Evolutionary conservation across 2,329 filamentous ascomycete genomes (phyloP), one percentile per base, ranked within the genome.

Genomic region (Xylariaceae sp.): DNA sequence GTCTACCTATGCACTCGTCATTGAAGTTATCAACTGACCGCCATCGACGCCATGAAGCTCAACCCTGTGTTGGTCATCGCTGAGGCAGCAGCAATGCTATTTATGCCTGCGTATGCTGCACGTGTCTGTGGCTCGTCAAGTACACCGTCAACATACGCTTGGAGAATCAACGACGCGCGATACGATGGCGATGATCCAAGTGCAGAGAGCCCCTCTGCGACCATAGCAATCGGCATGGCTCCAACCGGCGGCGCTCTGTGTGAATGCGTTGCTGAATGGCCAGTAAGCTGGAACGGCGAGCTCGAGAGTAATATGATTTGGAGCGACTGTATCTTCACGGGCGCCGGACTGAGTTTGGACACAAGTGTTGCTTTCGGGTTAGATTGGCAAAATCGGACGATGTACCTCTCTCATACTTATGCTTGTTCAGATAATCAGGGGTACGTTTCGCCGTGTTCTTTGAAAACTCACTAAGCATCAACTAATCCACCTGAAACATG

Each of bases 291-390:
- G 68, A 59, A 47, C 1, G 69, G 69, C 6, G 67, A 61, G 60
- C 66, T 61, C 34, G 65, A 63, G 6, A 60, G 60, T 1, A 60
- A 65, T 38, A 63, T 67, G 34, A 60, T 71, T 14, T 71, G 69
- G 69, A 65, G 63, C 38, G 69, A 71, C 36, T 71, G 69, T 49
- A 70, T 71, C 55, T 70, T 62, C 63, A 66, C 67, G 5, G 68
- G 68, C 1, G 66, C 67, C 6, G 67, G 66, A 1, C 50, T 50
- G 0, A 64, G 60, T 0, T 56, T 56, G 12, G 69, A 71, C 47
- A 66, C 62, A 4, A 64, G 65, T 4, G 63, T 70, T 6, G 63
- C 67, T 0, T 69, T 70, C 45, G 66, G 68, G 0, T 16, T 68
- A 18, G 68, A 71, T 42, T 70, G 67, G 69, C 62, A 62, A 40